Conservation (phyloP, 148 eudicot genomes). For the Vaccinium darrowii region DNA sequence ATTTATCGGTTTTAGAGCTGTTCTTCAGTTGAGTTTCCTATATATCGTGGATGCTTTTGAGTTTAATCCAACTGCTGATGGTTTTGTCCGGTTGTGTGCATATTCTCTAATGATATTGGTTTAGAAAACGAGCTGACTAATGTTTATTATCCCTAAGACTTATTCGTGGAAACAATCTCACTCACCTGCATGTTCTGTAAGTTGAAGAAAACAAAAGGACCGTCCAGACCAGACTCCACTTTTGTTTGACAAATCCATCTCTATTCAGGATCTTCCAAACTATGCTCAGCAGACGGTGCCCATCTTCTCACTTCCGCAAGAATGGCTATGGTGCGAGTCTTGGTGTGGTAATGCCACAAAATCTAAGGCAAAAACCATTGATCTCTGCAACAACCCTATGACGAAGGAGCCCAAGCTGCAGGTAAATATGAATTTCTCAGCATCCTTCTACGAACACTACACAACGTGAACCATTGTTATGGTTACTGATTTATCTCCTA, state of each 20-base stretch:
- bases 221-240: not conserved
- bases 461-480: not conserved
- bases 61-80: too few relatives aligned
- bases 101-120: not conserved
- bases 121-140: not conserved
- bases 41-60: not conserved
- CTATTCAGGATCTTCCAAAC: constrained; percentile 89
- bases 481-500: not conserved
- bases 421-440: constrained; percentile 34
- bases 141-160: not conserved
- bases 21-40: not conserved
- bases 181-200: not conserved
- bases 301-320: constrained; percentile 95
- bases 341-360: constrained; percentile 98
- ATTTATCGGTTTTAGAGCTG: not conserved
- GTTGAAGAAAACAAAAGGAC: not conserved
- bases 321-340: constrained; percentile 99
- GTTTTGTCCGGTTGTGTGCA: too few relatives aligned
- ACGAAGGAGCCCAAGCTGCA: constrained; percentile 98
- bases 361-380: constrained; percentile 88
- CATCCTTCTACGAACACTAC: not conserved
- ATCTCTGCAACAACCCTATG: constrained; percentile 98
- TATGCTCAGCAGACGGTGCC: constrained; percentile 97
- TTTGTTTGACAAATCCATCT: not conserved
- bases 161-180: not conserved